Conservation (phyloP, 306 rosid species). For the Astragalus membranaceus region DNA sequence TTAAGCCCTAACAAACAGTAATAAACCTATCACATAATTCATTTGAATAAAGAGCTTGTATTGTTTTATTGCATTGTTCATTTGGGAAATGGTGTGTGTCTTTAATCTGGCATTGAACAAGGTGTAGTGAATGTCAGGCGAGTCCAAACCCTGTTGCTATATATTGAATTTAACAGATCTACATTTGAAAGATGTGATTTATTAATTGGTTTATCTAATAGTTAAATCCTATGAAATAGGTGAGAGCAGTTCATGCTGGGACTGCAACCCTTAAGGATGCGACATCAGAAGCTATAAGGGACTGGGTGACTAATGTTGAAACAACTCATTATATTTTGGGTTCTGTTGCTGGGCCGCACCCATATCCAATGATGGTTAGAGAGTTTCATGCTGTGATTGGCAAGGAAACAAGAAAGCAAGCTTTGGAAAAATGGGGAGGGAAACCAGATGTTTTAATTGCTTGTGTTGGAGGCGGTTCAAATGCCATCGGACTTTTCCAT, state of each 20-base stretch:
- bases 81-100: conserved; percentile 2
- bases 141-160: background rate
- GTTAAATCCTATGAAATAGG: conserved; percentile 36
- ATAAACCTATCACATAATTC: background rate
- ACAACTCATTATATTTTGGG: conserved; percentile 98
- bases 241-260: conserved; percentile 84
- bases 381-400: conserved; percentile 94
- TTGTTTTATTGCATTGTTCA: background rate
- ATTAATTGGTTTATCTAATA: conserved; percentile 5
- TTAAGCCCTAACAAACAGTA: too few species aligned
- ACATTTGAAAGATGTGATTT: background rate
- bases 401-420: conserved; percentile 87
- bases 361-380: conserved; percentile 98
- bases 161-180: background rate
- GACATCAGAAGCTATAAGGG: conserved; percentile 95
- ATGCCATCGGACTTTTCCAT: conserved; percentile 91
- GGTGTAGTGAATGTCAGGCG: background rate
- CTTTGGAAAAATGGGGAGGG: conserved; percentile 96
- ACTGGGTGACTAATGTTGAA: conserved; percentile 98
- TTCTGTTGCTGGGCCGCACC: conserved; percentile 98
- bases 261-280: conserved; percentile 98
- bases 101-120: background rate
- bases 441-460: conserved; percentile 87
- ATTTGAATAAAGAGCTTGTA: background rate
- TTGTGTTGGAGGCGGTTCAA: conserved; percentile 95